These are phyloP conservation scores for Penium margaritaceum DNA, from an alignment of 139 green algal genomes.

Conservation along the genomic window DNA sequence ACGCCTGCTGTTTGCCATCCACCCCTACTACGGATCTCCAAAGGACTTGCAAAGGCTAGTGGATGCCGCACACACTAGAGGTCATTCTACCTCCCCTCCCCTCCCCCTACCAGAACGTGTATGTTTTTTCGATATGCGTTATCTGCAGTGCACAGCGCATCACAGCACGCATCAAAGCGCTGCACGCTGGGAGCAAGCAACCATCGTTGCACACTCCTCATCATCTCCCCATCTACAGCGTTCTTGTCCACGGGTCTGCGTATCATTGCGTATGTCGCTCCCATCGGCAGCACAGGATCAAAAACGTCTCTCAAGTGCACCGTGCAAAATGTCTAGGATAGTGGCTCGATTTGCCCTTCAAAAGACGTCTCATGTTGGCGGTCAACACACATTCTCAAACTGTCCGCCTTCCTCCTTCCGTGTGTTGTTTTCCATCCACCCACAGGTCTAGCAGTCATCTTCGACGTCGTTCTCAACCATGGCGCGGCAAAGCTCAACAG, in stretches of 20 bases:
- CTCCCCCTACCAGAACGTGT: background rate
- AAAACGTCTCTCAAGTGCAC: too few species aligned
- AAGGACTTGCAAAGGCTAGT: constrained; percentile 59
- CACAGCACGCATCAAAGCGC: background rate
- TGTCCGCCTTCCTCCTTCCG: background rate
- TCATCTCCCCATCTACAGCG: background rate
- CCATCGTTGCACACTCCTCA: background rate
- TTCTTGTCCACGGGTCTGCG: too few species aligned
- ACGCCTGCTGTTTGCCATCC: constrained; percentile 50
- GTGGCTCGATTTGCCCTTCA: too few species aligned
- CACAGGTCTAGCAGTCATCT: constrained; percentile 57
- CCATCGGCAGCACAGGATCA: too few species aligned
- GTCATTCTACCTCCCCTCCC: constrained; percentile 13
- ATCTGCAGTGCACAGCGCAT: background rate
- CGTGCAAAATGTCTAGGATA: too few species aligned
- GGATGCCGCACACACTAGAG: constrained; percentile 45
- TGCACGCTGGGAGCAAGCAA: background rate
- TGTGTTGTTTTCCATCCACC: background rate
- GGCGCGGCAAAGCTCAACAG: constrained; percentile 48
- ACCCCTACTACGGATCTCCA: constrained; percentile 52
- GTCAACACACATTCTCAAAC: background rate
- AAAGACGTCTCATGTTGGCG: too few species aligned
- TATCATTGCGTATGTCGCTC: too few species aligned
- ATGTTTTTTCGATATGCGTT: too few species aligned
- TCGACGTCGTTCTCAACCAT: constrained; percentile 68